Percentiles rank a stretch among this genome's conserved stretches.
Evolutionary conservation across 768 basidiomycete species (phyloP).

Genomic region (Rhizopogon rudus): DNA sequence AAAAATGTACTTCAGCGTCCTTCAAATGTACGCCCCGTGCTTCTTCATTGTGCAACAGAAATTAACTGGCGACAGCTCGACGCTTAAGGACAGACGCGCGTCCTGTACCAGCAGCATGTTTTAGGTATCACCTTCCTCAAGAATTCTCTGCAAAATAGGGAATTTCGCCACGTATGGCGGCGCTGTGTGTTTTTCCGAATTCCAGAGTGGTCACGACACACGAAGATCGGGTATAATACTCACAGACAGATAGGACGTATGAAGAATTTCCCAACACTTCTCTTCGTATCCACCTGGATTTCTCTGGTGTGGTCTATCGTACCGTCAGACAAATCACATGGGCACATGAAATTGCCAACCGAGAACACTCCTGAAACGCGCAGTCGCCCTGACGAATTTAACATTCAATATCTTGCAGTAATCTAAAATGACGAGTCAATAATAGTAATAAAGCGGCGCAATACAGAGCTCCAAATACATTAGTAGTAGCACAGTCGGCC

Average conservation of each 20-base stretch:
- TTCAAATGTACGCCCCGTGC: neutral
- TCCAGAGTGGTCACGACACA: neutral
- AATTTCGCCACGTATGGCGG: neutral
- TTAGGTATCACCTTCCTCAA: neutral
- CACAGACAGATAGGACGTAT: neutral
- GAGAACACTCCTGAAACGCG: neutral
- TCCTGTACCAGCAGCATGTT: neutral
- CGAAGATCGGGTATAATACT: neutral
- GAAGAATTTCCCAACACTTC: neutral
- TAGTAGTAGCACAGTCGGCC: neutral
- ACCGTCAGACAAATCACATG: neutral
- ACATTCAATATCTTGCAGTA: neutral
- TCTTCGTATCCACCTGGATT: neutral
- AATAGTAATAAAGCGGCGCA: neutral
- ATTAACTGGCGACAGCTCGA: neutral
- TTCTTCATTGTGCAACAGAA: neutral
- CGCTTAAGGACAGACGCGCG: neutral
- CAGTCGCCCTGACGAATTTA: neutral
- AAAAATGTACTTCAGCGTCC: neutral
- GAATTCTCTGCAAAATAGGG: neutral
- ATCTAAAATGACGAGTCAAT: neutral
- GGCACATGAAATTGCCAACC: neutral
- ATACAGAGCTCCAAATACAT: slow-evolving; percentile 1
- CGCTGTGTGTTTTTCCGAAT: neutral
- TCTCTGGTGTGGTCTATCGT: neutral